Conservation (phyloP, 2,329 filamentous ascomycete genomes). For the Fragosphaeria purpurea region DNA sequence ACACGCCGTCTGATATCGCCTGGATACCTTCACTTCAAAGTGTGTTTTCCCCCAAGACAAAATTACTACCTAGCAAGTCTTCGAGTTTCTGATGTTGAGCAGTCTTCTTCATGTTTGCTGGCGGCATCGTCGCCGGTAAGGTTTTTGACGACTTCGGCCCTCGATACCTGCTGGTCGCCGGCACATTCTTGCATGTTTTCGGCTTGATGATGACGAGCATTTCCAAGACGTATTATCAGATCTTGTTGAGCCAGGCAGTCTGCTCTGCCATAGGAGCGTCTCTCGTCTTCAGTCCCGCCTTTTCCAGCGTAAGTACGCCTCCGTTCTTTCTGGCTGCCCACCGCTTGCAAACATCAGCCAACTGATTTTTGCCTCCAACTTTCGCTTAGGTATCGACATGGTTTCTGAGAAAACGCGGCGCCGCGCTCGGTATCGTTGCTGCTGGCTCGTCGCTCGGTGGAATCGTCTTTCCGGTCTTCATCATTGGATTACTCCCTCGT, state of each 20-base stretch:
- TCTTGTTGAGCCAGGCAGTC: slow-evolving; percentile 43
- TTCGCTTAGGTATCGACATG: no score
- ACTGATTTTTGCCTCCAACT: no score
- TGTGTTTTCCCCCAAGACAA: no score
- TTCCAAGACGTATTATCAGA: slow-evolving; percentile 33
- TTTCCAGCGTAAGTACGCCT: slow-evolving; percentile 22
- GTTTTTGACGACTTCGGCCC: slow-evolving; percentile 33
- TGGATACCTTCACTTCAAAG: slow-evolving; percentile 40
- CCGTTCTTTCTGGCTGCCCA: slow-evolving; percentile 42
- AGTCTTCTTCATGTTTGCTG: slow-evolving; percentile 29
- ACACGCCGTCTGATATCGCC: slow-evolving; percentile 27
- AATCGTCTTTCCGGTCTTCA: slow-evolving; percentile 7
- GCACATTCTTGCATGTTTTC: slow-evolving; percentile 32
- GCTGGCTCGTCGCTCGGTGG: slow-evolving; percentile 51
- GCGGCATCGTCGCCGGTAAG: slow-evolving; percentile 31
- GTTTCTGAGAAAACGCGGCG: no score
- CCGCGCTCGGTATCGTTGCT: slow-evolving; percentile 47
- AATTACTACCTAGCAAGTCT: no score
- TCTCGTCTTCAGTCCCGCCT: slow-evolving; percentile 42
- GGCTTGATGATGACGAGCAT: slow-evolving; percentile 37
- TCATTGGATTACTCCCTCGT: background rate
- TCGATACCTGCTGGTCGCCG: slow-evolving; percentile 21
- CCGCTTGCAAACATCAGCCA: slow-evolving; percentile 30
- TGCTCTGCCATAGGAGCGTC: slow-evolving; percentile 47
- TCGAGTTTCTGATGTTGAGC: no score